Percentiles rank a stretch among this genome's conserved stretches.
phyloP scores from a whole-genome alignment of 257 asterid genomes.

The Paulownia fortunei region DNA sequence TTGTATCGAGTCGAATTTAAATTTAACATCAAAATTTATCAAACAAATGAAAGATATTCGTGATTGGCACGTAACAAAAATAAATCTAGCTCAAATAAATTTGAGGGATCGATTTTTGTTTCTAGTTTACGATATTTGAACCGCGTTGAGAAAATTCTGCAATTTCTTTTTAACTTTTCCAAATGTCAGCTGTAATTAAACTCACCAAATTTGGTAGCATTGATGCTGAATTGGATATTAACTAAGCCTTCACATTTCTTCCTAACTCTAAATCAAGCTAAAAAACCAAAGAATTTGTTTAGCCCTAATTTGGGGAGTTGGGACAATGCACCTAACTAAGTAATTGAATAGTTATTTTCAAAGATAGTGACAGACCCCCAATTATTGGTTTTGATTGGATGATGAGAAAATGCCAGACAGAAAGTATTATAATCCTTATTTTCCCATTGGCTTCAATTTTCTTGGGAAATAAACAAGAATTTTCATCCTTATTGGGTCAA shows the following conservation, averaged over 20 bases:
- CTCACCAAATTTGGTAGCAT: background rate
- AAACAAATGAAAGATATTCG: too few relatives aligned
- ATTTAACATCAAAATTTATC: background rate
- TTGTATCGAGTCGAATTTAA: too few relatives aligned
- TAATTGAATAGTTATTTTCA: background rate
- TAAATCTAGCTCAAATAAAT: too few relatives aligned
- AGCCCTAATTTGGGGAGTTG: background rate
- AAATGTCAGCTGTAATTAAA: background rate
- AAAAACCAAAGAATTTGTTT: background rate
- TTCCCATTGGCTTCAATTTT: conserved; percentile 14
- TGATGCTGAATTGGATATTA: background rate
- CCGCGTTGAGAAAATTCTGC: background rate
- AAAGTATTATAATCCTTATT: conserved; percentile 1
- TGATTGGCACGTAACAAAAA: too few relatives aligned
- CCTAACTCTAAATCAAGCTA: conserved; percentile 1
- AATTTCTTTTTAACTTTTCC: background rate
- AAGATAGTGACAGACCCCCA: conserved; percentile 30
- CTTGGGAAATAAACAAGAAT: conserved; percentile 17
- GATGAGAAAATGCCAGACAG: conserved; percentile 35
- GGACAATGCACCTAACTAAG: background rate
- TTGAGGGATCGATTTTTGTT: too few relatives aligned
- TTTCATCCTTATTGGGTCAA: conserved; percentile 20
- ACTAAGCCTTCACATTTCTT: background rate
- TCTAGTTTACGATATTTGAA: too few relatives aligned
- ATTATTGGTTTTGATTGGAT: conserved; percentile 29